These are phyloP conservation scores for Colletotrichum magnum DNA, from an alignment of 2,329 filamentous ascomycete genomes.

Conservation along the genomic window DNA sequence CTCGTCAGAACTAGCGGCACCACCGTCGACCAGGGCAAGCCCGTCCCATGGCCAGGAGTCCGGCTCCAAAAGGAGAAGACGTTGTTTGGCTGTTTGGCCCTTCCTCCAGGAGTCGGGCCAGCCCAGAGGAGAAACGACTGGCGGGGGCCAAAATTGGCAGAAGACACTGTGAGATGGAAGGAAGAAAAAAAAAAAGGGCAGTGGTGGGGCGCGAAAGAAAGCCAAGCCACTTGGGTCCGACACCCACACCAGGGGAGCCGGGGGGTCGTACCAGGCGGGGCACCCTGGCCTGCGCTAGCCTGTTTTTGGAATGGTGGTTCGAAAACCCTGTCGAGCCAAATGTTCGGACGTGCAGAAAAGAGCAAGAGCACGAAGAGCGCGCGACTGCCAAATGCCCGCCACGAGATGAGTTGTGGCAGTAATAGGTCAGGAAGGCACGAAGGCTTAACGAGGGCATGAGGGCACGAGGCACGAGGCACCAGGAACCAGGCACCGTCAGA, in stretches of 20 bases:
- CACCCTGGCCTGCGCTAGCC: neutral
- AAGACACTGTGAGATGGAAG: neutral
- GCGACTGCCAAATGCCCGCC: conserved; percentile 15
- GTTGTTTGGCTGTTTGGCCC: conserved; percentile 6
- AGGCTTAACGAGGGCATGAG: conserved; percentile 4
- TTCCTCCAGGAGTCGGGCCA: conserved; percentile 7
- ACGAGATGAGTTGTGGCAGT: conserved; percentile 1
- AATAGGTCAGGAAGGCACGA: neutral
- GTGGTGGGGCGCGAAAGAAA: conserved; percentile 9
- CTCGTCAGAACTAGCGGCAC: conserved; percentile 1
- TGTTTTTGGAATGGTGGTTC: neutral
- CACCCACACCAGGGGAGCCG: neutral
- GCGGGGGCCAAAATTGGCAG: neutral
- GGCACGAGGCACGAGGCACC: too few species aligned
- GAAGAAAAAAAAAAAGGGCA: neutral
- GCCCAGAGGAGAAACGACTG: neutral
- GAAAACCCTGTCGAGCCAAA: neutral
- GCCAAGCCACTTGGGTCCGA: conserved; percentile 20
- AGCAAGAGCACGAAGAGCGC: conserved; percentile 11
- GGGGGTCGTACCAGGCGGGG: conserved; percentile 3
- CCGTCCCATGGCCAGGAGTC: neutral
- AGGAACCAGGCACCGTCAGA: too few species aligned
- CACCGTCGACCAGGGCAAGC: conserved; percentile 5
- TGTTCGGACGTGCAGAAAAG: conserved; percentile 1
- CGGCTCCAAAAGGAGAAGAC: neutral